Evolutionary conservation across 768 basidiomycete genomes (phyloP).

Genomic region (Tephrocybe sp.): DNA sequence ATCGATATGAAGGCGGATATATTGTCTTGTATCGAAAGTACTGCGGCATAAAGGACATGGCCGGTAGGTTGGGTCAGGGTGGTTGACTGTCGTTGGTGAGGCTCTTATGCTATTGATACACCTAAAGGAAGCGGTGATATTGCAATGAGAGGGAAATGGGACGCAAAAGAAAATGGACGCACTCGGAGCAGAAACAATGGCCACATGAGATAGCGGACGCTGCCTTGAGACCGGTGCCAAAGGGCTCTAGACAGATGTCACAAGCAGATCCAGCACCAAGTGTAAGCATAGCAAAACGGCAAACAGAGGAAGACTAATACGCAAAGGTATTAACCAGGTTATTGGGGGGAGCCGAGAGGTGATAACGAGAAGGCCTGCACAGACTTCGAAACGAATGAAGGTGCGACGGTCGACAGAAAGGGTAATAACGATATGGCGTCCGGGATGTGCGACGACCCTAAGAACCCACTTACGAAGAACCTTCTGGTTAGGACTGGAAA

Average conservation of each 20-base stretch:
- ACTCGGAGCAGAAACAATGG: conserved; percentile 63
- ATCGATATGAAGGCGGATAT: conserved; percentile 60
- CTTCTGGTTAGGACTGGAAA: too few species aligned
- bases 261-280: conserved; percentile 64
- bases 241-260: conserved; percentile 74
- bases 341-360: background rate
- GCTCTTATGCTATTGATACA: conserved; percentile 50
- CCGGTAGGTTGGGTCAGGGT: conserved; percentile 10
- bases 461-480: too few species aligned
- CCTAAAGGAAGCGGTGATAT: conserved; percentile 29
- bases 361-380: too few species aligned
- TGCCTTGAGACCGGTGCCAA: conserved; percentile 47
- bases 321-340: conserved; percentile 4
- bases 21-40: conserved; percentile 39
- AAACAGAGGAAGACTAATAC: conserved; percentile 10
- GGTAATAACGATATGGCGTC: background rate
- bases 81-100: conserved; percentile 25
- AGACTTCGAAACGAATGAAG: too few species aligned
- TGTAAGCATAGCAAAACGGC: conserved; percentile 54
- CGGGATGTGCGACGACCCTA: background rate
- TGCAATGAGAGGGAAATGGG: conserved; percentile 4
- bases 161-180: conserved; percentile 22
- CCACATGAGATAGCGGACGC: conserved; percentile 71
- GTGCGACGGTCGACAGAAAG: background rate
- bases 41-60: conserved; percentile 64